These are phyloP conservation scores for Metroxylon sagu DNA, from an alignment of 176 grass and related monocot species.

Conservation along the genomic window DNA sequence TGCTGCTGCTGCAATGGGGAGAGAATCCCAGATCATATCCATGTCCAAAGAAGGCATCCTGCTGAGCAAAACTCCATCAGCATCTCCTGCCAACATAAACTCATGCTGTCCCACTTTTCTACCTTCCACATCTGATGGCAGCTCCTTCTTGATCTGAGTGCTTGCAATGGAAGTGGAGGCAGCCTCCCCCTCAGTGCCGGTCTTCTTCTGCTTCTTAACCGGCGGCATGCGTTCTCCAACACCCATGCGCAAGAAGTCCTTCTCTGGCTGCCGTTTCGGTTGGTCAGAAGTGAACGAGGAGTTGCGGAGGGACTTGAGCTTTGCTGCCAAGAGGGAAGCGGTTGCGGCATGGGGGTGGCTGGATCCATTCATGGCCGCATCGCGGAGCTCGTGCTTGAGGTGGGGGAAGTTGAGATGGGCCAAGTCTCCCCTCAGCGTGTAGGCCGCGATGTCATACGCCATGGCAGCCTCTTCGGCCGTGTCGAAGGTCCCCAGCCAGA, in stretches of 20 bases:
- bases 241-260: too few species aligned
- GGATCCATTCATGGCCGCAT: background rate
- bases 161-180: too few species aligned
- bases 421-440: slow-evolving; percentile 23
- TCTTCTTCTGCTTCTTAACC: too few species aligned
- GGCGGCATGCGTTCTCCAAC: too few species aligned
- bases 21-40: slow-evolving; percentile 29
- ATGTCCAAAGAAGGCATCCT: slow-evolving; percentile 29
- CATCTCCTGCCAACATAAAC: background rate
- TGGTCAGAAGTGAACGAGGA: too few species aligned
- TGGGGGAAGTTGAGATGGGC: slow-evolving; percentile 31
- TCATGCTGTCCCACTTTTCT: too few species aligned
- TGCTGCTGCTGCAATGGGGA: slow-evolving; percentile 8
- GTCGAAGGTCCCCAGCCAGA: slow-evolving; percentile 41
- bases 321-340: slow-evolving; percentile 11
- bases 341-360: background rate
- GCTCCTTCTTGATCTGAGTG: too few species aligned
- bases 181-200: too few species aligned
- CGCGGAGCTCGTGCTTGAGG: slow-evolving; percentile 19
- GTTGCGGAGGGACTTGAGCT: slow-evolving; percentile 13
- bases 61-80: slow-evolving; percentile 13
- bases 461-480: slow-evolving; percentile 32
- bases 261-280: too few species aligned
- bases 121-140: too few species aligned
- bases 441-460: slow-evolving; percentile 28